Evolutionary conservation across 768 basidiomycete species (phyloP), one percentile per base, ranked within the genome.

Genomic region (Tulasnella calospora): DNA sequence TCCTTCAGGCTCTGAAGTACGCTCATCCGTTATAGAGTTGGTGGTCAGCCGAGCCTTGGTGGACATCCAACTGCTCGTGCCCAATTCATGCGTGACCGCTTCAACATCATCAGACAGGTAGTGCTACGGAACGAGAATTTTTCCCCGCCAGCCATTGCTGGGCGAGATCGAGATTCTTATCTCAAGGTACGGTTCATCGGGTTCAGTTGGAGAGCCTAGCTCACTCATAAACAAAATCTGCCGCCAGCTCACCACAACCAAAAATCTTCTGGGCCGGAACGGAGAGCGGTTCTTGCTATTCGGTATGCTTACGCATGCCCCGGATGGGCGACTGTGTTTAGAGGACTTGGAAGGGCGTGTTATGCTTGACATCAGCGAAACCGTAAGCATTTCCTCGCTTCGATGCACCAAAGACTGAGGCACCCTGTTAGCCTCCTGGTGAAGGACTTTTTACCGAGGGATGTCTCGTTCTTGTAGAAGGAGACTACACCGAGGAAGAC

Each of bases 391-490:
- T 27, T 36, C 13, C 9, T 13, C 70, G 3, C 17, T 21, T 27
- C 21, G 1, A 47, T 10, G 41, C 30, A 27, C 36, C 23, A 27
- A 57, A 7, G 30, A 5, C 57, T 76, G 21, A 76, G 57, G 19
- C 35, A 41, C n/a, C 1, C 30, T 10, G 98, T 81, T 91, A 96
- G 84, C 92, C 93, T 79, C 96, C 97, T 23, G 95, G 96, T 55
- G 95, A 97, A 82, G 98, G 98, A 0, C 83, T 99, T 8, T 99
- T 98, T 82, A 98, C 96, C 0, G 98, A 99, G 84, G 98, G 98
- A 0, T 95, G 92, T 79, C 93, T 98, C 84, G 95, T 95, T 0
- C 88, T 99, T 21, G 91, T 98, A 0, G 98, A 99, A 85, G 98
- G 98, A 30, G 94, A 96, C 82, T 99, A 98, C 83, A 98, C 94